Base-by-base conservation (phyloP, 306 rosid genomes). In the Fragaria ananassa region DNA sequence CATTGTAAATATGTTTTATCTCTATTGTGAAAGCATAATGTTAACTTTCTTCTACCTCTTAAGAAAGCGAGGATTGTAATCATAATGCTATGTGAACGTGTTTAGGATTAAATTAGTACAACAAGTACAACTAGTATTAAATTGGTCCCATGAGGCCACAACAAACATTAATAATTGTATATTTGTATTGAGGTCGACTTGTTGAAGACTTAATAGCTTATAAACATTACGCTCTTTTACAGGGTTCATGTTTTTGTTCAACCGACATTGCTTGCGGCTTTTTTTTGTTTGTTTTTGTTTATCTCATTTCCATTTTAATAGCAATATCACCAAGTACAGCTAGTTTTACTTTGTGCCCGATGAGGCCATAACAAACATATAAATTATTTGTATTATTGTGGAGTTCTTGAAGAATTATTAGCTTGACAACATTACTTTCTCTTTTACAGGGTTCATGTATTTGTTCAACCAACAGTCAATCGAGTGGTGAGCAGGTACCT, bases 211-310 rank as follows among this genome's bases (percentile, higher is more conserved):
- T 79, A 50, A 44, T 82, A 71, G 60, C 57, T 74, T 79, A 67
- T 77, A 56, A 60, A 68, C 41, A 41, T 8, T 63, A 34, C 81
- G 23, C 13, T 75, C 74, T 35, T 80, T 80, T 84, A 37, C 91
- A 94, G 97, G 97, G 97, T 94, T 86, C 97, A 90, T 79, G 78
- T 87, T 67, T 91, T 94, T 91, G 89, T 85, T 82, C 98, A 87
- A 65, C 98, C 98, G 82, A 88, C 94, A 19, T 11, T 44, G 4
- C 47, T 11, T 44, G 47, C 14, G 1, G 10, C 63, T 75, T 75
- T 23, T n/a, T 17, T n/a, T 17, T 75, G 64, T 23, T n/a, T 17
- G 64, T 75, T 23, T n/a, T 17, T 51, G 14, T 49, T 5, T 17
- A 1, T 41, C 44, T 18, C 57, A 17, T 51, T 51, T 51, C 23